phyloP scores from a whole-genome alignment of 1,284 basidiomycete species.

The Papiliotrema fonsecae region DNA sequence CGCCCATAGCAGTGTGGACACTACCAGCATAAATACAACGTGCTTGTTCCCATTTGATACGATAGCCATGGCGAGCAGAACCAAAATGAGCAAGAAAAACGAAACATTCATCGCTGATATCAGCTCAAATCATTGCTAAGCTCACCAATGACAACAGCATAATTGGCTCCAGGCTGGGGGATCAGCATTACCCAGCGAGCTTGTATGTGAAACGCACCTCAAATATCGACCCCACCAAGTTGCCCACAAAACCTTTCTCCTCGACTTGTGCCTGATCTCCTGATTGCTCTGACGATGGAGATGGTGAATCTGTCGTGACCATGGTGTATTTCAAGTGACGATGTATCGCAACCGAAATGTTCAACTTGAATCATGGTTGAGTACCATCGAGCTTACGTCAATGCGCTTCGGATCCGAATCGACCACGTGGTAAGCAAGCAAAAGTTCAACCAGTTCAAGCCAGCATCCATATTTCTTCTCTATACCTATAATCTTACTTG shows the following conservation, averaged over 20 bases:
- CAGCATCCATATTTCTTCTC: no score
- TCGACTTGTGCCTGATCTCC: no score
- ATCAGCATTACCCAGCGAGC: neutral
- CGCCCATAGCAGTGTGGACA: constrained; percentile 35
- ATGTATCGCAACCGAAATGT: neutral
- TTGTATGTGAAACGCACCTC: constrained; percentile 32
- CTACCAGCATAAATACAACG: constrained; percentile 34
- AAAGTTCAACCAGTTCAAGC: no score
- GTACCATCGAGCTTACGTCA: no score
- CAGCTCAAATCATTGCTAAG: neutral
- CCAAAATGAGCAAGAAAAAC: constrained; percentile 43
- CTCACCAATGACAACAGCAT: constrained; percentile 39
- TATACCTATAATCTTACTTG: no score
- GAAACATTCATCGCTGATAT: constrained; percentile 44
- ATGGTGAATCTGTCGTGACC: constrained; percentile 4
- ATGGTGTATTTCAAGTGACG: neutral
- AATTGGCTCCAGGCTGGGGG: constrained; percentile 40
- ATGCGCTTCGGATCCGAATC: neutral
- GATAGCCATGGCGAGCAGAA: constrained; percentile 37
- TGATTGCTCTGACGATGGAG: neutral
- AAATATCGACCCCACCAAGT: constrained; percentile 39
- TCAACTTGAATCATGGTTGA: neutral
- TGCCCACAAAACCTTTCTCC: no score
- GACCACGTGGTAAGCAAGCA: neutral
- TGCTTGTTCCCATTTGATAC: constrained; percentile 43